Base-by-base conservation (phyloP, 805 yeast species). In the Phaffomyces thermotolerans region DNA sequence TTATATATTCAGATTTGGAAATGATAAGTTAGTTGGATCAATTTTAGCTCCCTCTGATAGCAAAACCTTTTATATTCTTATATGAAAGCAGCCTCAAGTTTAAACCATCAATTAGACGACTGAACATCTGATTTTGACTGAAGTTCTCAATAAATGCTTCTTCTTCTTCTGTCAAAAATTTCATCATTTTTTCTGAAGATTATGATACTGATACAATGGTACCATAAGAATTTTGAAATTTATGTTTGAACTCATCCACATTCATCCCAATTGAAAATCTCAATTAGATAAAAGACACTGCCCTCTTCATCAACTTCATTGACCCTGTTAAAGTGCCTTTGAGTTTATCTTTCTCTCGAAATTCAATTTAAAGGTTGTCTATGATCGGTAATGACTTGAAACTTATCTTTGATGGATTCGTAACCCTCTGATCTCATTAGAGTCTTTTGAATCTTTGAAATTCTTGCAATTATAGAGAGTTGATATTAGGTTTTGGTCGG, bases 301-400 rank as follows among this genome's bases (percentile, higher is more conserved):
- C 34, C 34, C 4, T 15, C 17, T 31, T 27, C 17, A 22, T 23
- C n/a, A 2, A 38, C 29, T 10, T 24, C 14, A 3, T 31, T 34
- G 6, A 40, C 20, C 24, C 34, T 37, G 14, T 22, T 17, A 17
- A 13, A 14, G 31, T 20, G 31, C 47, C 31, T 30, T 32, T 41
- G 5, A 15, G 8, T 9, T 22, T 27, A 20, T n/a, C 17, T 30
- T 35, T 35, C 8, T 4, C 18, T 4, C 18, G 18, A 8, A 36
- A 36, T 29, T 39, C 41, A 30, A 45, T 40, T 43, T 14, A 43
- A 22, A 18, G 43, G 44, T 12, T 39, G 40, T 17, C 36, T 38
- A 37, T 45, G 48, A 39, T 45, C 45, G 22, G 48, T 39, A 10
- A 46, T 36, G n/a, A 46, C 38, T 30, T 45, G 30, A 9, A 41